Conservation (phyloP, 2,329 filamentous ascomycete genomes). For the Fusarium udum region DNA sequence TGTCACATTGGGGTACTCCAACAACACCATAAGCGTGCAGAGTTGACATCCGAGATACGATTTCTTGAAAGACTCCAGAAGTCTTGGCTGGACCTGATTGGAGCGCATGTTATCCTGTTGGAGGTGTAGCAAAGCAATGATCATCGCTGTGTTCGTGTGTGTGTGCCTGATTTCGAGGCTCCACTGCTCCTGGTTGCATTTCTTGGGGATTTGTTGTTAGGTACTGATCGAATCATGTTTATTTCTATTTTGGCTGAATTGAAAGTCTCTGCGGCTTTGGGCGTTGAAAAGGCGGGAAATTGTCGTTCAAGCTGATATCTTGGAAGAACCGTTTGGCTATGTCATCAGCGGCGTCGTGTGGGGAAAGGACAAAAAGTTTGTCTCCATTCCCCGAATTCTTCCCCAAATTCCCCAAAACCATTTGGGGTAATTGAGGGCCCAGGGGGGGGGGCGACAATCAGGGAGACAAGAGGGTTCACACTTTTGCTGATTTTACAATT, state of each 20-base stretch:
- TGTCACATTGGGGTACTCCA: constrained; percentile 11
- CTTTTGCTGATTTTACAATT: too few species aligned
- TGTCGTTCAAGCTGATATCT: background rate
- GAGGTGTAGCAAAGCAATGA: constrained; percentile 15
- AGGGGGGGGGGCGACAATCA: too few species aligned
- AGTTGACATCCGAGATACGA: background rate
- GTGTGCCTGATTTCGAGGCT: background rate
- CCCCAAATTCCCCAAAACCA: constrained; percentile 24
- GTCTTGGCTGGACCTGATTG: constrained; percentile 21
- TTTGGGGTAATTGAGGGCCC: constrained; percentile 30
- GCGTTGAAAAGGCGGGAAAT: background rate
- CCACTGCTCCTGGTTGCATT: background rate
- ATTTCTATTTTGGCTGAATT: background rate
- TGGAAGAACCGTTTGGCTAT: background rate
- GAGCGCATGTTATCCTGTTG: constrained; percentile 32
- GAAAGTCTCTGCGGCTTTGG: too few species aligned
- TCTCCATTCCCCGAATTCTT: constrained; percentile 23
- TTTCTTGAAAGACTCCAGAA: constrained; percentile 20
- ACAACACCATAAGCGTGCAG: constrained; percentile 2
- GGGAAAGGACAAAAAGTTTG: constrained; percentile 40
- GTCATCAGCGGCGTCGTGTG: constrained; percentile 24
- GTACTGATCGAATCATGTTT: background rate
- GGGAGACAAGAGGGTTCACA: too few species aligned
- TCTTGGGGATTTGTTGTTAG: background rate
- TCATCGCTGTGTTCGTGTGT: background rate